Evolutionary conservation across 2,329 filamentous ascomycete genomes (phyloP).

Genomic region (Capronia coronata): DNA sequence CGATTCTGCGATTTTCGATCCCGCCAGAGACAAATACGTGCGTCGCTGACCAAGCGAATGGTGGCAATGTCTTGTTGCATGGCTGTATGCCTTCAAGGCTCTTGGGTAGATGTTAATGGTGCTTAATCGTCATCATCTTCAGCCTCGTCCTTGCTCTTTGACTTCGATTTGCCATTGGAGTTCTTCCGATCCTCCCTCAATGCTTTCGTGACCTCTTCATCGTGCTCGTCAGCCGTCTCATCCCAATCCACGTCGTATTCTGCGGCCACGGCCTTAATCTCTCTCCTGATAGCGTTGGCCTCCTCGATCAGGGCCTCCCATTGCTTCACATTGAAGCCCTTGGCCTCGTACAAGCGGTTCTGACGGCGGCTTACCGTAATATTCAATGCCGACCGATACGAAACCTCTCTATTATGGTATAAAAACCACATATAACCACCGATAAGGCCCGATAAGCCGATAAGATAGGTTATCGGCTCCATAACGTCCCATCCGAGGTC

Average conservation of each 20-base stretch:
- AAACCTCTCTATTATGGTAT: slow-evolving; percentile 83
- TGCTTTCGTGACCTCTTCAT: slow-evolving; percentile 52
- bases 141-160: slow-evolving; percentile 36
- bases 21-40: slow-evolving; percentile 22
- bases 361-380: slow-evolving; percentile 76
- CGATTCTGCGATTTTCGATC: slow-evolving; percentile 23
- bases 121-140: slow-evolving; percentile 18
- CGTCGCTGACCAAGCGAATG: slow-evolving; percentile 13
- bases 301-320: slow-evolving; percentile 79
- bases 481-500: slow-evolving; percentile 74
- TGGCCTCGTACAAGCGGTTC: slow-evolving; percentile 64
- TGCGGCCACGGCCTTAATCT: slow-evolving; percentile 72
- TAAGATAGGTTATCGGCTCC: slow-evolving; percentile 59
- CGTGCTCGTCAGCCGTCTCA: slow-evolving; percentile 64
- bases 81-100: slow-evolving; percentile 8
- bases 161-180: slow-evolving; percentile 33
- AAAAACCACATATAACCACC: slow-evolving; percentile 90
- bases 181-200: slow-evolving; percentile 45
- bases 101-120: slow-evolving; percentile 16
- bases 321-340: slow-evolving; percentile 65
- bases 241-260: slow-evolving; percentile 93
- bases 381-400: slow-evolving; percentile 79
- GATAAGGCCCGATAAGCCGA: slow-evolving; percentile 74
- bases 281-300: slow-evolving; percentile 66
- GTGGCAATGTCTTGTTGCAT: slow-evolving; percentile 7